phyloP scores from a whole-genome alignment of 2,329 filamentous ascomycete species.

The Aspergillus transmontanensis region DNA sequence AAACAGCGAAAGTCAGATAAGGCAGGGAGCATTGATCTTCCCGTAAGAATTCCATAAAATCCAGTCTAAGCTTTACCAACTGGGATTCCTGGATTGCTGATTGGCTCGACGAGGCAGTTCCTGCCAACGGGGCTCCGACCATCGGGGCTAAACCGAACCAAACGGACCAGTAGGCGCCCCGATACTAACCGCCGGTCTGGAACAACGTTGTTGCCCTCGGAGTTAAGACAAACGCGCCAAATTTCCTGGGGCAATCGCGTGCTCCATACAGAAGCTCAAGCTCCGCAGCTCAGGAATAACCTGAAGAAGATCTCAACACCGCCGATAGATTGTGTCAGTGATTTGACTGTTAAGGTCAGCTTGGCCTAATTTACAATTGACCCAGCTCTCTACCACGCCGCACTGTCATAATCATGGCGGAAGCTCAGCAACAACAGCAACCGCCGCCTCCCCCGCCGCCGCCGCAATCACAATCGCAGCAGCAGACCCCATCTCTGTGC shows the following conservation, averaged over 20 bases:
- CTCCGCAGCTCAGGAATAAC: conserved; percentile 1
- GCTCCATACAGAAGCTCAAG: not conserved
- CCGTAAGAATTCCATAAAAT: not conserved
- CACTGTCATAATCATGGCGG: conserved; percentile 27
- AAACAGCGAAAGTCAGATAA: not conserved
- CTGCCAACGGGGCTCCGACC: conserved; percentile 16
- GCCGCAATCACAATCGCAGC: conserved; percentile 26
- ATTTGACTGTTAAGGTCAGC: not conserved
- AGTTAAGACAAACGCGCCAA: conserved; percentile 21
- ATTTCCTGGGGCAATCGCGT: conserved; percentile 12
- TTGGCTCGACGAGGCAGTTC: not conserved
- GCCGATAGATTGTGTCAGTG: not conserved
- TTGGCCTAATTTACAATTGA: not conserved
- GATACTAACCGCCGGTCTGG: conserved; percentile 22
- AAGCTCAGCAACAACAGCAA: conserved; percentile 29
- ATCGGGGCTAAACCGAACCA: conserved; percentile 16
- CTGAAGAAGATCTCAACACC: not conserved
- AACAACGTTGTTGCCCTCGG: conserved; percentile 17
- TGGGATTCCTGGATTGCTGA: conserved; percentile 6
- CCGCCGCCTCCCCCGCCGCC: conserved; percentile 24
- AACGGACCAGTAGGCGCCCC: not conserved
- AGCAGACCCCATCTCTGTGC: conserved; percentile 39
- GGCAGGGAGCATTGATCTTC: not conserved
- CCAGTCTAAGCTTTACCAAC: conserved; percentile 5
- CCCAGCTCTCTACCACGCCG: conserved; percentile 11